phyloP scores from a whole-genome alignment of 345 rosid genomes.

The Rhodamnia argentea region DNA sequence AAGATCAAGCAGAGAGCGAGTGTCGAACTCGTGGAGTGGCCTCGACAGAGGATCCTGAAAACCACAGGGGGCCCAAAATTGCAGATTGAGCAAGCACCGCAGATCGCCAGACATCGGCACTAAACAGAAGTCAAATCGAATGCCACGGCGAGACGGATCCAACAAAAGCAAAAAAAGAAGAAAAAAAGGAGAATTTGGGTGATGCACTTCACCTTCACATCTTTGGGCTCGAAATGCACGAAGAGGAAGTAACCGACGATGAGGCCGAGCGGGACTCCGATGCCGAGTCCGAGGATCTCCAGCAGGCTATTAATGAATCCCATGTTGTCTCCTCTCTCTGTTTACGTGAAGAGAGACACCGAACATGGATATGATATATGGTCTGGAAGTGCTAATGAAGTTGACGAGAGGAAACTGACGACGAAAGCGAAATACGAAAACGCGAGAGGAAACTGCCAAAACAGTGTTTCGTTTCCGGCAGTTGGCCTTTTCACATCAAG shows the following conservation, averaged over 20 bases:
- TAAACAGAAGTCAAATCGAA: background rate
- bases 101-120: background rate
- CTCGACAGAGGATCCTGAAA: conserved; percentile 30
- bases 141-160: background rate
- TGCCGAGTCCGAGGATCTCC: conserved; percentile 25
- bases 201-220: conserved; percentile 16
- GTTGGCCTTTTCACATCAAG: background rate
- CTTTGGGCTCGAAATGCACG: conserved; percentile 7
- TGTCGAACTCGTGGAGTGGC: conserved; percentile 24
- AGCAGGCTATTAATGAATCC: conserved; percentile 18
- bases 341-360: background rate
- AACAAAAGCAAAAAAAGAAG: background rate
- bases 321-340: conserved; percentile 5
- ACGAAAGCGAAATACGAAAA: background rate
- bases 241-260: conserved; percentile 26
- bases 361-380: background rate
- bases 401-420: background rate
- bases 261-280: conserved; percentile 29
- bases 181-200: too few relatives aligned
- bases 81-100: background rate
- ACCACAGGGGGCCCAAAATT: background rate
- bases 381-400: background rate
- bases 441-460: conserved; percentile 3
- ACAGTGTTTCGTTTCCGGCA: background rate
- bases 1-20: conserved; percentile 17